phyloP scores from a whole-genome alignment of 202 grass and related monocot species.

The Musa balbisiana region DNA sequence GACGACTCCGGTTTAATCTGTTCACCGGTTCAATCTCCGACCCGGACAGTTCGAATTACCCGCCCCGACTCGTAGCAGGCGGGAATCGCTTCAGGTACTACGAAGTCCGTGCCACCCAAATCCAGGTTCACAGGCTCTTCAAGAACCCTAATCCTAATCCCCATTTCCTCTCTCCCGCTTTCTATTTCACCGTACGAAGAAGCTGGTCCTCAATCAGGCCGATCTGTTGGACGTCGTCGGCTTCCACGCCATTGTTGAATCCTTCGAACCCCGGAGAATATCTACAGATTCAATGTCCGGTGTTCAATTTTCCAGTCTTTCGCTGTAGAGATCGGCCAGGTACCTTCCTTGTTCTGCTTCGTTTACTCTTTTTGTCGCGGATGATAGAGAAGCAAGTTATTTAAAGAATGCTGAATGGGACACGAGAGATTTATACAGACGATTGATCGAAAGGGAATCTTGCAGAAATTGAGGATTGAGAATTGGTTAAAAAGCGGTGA shows the following conservation, averaged over 20 bases:
- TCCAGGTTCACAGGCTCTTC: conserved; percentile 16
- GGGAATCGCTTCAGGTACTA: conserved; percentile 82
- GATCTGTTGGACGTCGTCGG: conserved; percentile 55
- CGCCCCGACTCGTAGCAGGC: conserved; percentile 37
- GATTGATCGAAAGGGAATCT: too few species aligned
- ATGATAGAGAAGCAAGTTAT: too few species aligned
- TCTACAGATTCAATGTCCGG: too few species aligned
- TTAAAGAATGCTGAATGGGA: too few species aligned
- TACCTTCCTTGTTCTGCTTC: too few species aligned
- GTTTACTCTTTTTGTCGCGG: too few species aligned
- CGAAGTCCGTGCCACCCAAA: conserved; percentile 40
- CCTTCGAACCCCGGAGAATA: neutral
- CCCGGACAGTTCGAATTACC: neutral
- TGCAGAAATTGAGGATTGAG: too few species aligned
- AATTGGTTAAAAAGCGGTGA: too few species aligned
- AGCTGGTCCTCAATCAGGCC: neutral
- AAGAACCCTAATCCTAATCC: neutral
- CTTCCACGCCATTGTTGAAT: conserved; percentile 33
- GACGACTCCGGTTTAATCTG: neutral
- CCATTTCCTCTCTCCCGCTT: neutral
- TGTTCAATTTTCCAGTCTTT: too few species aligned
- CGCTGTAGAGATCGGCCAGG: too few species aligned
- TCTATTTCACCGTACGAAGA: conserved; percentile 30
- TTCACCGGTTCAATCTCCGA: neutral
- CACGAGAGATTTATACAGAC: too few species aligned